Evolutionary conservation across 164 flowering plant genomes (phyloP), one percentile per base, ranked within the genome.

Genomic region (Berberis thunbergii): DNA sequence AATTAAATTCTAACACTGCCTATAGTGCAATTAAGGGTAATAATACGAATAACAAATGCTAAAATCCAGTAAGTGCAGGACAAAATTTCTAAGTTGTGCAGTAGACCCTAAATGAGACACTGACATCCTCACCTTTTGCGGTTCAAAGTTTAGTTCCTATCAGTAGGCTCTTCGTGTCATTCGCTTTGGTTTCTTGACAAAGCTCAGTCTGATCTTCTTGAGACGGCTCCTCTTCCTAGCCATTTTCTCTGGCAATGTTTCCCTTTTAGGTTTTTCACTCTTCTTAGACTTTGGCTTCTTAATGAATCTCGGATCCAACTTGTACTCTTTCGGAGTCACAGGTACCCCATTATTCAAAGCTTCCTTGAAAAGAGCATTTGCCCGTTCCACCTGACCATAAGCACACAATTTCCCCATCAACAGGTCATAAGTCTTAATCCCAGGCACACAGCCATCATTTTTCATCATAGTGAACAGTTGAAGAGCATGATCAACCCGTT

Each of bases 191-290:
- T 95, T 95, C 88, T 91, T 95, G 48, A 95, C 99, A 70, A 72
- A 95, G 71, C 97, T 95, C 41, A 89, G 64, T 44, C 90, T 67
- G 13, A 91, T 71, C 63, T 85, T 83, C 70, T 65, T 84, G 40
- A 91, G 91, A 1, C 77, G 72, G 45, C 73, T 85, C 81, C 89
- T 86, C 84, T 95, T 95, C 78, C 85, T 82, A 0, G 84, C 96
- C 87, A 76, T 95, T 68, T 91, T 95, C 86, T 89, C 96, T 0
- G 97, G 96, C 78, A 95, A 77, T 6, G 99, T 87, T 79, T 84
- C 89, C 74, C 97, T 72, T 79, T 86, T 86, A 12, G 69, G 64
- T 76, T 81, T 85, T 77, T 77, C 85, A 61, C 74, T 79, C 84
- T 83, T 83, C 70, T 75, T 81, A 6, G 48, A 75, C 74, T 71